Percentiles rank a stretch among this genome's conserved stretches.
phyloP scores from a whole-genome alignment of 2,329 filamentous ascomycete species.

The Aspergillus brasiliensis region DNA sequence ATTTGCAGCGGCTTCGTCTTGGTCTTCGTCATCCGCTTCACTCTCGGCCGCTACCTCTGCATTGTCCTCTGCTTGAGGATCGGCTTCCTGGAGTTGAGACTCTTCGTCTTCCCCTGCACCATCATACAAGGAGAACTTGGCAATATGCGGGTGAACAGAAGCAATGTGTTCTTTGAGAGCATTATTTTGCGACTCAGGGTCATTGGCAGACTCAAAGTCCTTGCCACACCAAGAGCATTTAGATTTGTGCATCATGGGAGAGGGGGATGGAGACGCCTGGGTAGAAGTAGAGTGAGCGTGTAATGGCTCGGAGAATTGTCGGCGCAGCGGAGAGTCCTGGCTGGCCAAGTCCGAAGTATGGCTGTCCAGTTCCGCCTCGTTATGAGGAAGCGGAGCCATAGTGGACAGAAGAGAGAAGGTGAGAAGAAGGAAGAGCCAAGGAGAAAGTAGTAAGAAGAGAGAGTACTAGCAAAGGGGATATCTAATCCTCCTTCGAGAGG shows the following conservation, averaged over 20 bases:
- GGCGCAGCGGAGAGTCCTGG: slow-evolving; percentile 39
- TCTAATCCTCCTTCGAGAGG: slow-evolving; percentile 3
- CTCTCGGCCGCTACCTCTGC: slow-evolving; percentile 6
- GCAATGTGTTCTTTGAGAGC: slow-evolving; percentile 37
- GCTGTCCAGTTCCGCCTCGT: slow-evolving; percentile 38
- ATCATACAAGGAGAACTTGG: slow-evolving; percentile 29
- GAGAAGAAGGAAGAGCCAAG: slow-evolving; percentile 8
- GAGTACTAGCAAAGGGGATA: background rate
- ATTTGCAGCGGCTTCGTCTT: slow-evolving; percentile 19
- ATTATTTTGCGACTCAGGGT: slow-evolving; percentile 28
- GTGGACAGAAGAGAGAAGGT: slow-evolving; percentile 8
- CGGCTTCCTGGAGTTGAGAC: slow-evolving; percentile 20
- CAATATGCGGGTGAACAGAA: slow-evolving; percentile 36
- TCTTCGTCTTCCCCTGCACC: slow-evolving; percentile 24
- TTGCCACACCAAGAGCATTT: slow-evolving; percentile 44
- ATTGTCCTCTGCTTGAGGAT: slow-evolving; percentile 20
- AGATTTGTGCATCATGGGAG: slow-evolving; percentile 26
- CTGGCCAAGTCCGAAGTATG: slow-evolving; percentile 41
- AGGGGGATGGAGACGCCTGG: slow-evolving; percentile 37
- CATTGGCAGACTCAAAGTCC: slow-evolving; percentile 32
- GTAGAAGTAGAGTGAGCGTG: slow-evolving; percentile 38
- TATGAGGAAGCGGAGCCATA: slow-evolving; percentile 39
- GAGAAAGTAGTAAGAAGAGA: background rate
- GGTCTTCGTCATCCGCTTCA: slow-evolving; percentile 19
- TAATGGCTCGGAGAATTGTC: slow-evolving; percentile 43